Base-by-base conservation (phyloP, 1,284 basidiomycete genomes). In the Agroathelia rolfsii region DNA sequence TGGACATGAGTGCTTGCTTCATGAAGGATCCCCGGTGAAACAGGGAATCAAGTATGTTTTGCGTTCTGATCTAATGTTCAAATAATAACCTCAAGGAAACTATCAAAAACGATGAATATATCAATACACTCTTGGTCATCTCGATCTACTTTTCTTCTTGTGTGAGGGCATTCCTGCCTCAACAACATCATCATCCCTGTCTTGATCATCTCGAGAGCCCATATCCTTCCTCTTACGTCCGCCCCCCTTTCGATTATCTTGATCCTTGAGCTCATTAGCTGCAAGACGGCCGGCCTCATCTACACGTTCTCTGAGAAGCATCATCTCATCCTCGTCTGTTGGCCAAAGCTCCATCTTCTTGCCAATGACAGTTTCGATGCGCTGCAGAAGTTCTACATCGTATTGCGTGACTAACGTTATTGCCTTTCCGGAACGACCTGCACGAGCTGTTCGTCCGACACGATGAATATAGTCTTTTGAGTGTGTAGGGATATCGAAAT, bases 381-480 rank as follows among this genome's bases (percentile, higher is more conserved):
- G 78, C 54, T 97, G 90, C 8, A 98, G 63, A 34, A 97, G 71
- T 57, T 98, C 95, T 37, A 98, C 92, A 48, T 99, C 94, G 56
- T 98, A 99, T 59, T 99, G 95, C 2, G 94, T 93, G 8, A 97
- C 92, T 14, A 99, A 69, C 8, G 95, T 96, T 45, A 98, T 86
- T 1, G 88, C 83, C 60, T 96, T 96, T 25, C 95, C 95, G 2
- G 88, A 78, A 25, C 95, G 76, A 10, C 95, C 95, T 0, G 95
- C 95, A 53, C 95, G 82, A 3, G 95, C 95, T 19, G 95, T 98
- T 42, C 95, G 78, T 21, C 95, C 95, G 12, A 99, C 95, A 36
- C 95, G 79, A 55, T 99, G 95, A 37, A 99, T 96, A 56, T 98
- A 99, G 58, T 98, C 95, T 64, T 98, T 98, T 17, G 93, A 97